phyloP scores from a whole-genome alignment of 2,329 filamentous ascomycete species.

The Bertia moriformis region DNA sequence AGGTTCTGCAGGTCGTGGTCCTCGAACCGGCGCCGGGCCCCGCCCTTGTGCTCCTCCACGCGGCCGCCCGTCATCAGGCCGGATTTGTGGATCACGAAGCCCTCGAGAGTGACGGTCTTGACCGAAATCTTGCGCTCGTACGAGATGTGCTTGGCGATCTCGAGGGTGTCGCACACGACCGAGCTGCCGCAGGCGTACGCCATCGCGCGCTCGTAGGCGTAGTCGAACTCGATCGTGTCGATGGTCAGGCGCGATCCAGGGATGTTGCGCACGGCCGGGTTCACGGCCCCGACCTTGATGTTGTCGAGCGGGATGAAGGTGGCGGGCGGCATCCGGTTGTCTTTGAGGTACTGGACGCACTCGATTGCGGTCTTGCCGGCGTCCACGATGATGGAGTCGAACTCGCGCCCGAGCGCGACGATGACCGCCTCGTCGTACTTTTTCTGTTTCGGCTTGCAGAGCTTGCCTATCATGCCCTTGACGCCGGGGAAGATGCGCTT shows the following conservation, averaged over 20 bases:
- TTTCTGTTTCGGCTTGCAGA: slow-evolving; percentile 93
- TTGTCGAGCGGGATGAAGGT: slow-evolving; percentile 95
- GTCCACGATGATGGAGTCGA: slow-evolving; percentile 88
- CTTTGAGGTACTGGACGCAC: slow-evolving; percentile 86
- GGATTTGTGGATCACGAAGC: slow-evolving; percentile 92
- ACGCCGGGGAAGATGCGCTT: slow-evolving; percentile 88
- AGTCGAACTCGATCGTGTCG: slow-evolving; percentile 89
- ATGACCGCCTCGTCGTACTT: slow-evolving; percentile 90
- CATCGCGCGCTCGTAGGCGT: slow-evolving; percentile 77
- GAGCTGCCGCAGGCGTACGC: slow-evolving; percentile 89
- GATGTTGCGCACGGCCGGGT: slow-evolving; percentile 80
- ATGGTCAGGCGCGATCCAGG: slow-evolving; percentile 77
- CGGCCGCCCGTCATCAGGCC: slow-evolving; percentile 94
- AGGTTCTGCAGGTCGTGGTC: slow-evolving; percentile 79
- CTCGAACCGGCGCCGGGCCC: slow-evolving; percentile 61
- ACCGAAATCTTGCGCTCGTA: slow-evolving; percentile 75
- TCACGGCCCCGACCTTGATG: slow-evolving; percentile 84
- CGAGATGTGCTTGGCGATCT: slow-evolving; percentile 77
- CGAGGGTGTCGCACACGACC: slow-evolving; percentile 79
- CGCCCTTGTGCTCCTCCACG: slow-evolving; percentile 56
- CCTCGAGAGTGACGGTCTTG: slow-evolving; percentile 87
- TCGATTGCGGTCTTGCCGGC: slow-evolving; percentile 87
- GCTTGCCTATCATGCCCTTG: slow-evolving; percentile 73
- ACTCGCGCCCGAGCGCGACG: slow-evolving; percentile 80
- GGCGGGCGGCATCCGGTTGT: slow-evolving; percentile 73